These are phyloP conservation scores for Tetradesmus obliquus DNA, from an alignment of 139 green algal species.

Conservation along the genomic window DNA sequence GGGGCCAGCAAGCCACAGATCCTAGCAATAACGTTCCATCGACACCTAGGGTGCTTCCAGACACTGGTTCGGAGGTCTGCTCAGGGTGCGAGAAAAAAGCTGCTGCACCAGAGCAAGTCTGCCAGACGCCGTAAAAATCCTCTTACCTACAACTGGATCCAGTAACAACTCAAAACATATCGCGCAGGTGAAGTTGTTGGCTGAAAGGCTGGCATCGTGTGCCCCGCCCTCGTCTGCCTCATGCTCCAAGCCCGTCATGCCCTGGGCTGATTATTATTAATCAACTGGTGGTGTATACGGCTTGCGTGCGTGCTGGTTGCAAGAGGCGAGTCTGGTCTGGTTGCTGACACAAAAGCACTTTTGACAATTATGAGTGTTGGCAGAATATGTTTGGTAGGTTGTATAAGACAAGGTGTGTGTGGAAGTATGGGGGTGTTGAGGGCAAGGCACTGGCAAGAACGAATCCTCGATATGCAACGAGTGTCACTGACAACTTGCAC, in stretches of 20 bases:
- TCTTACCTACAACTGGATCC: slow-evolving; percentile 53
- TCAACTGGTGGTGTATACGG: not conserved
- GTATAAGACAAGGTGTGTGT: not conserved
- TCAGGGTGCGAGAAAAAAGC: not conserved
- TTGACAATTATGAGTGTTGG: not conserved
- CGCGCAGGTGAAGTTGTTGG: slow-evolving; percentile 20
- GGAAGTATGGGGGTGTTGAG: not conserved
- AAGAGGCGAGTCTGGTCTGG: not conserved
- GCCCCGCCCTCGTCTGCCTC: not conserved
- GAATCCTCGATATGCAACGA: not conserved
- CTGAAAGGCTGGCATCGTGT: not conserved
- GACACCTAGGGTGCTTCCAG: not conserved
- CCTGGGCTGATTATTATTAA: not conserved
- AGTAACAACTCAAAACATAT: slow-evolving; percentile 55
- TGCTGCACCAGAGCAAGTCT: not conserved
- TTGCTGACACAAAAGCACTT: not conserved
- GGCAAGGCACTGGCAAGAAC: not conserved
- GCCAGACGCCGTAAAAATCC: too few relatives aligned
- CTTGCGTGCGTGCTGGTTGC: not conserved
- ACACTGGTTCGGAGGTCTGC: not conserved
- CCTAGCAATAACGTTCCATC: not conserved
- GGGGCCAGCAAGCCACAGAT: not conserved
- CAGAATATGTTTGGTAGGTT: not conserved
- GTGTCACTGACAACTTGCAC: not conserved
- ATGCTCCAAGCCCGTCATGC: not conserved